These are phyloP conservation scores for Ilex paraguariensis DNA, from an alignment of 305 asterid species.

Conservation along the genomic window DNA sequence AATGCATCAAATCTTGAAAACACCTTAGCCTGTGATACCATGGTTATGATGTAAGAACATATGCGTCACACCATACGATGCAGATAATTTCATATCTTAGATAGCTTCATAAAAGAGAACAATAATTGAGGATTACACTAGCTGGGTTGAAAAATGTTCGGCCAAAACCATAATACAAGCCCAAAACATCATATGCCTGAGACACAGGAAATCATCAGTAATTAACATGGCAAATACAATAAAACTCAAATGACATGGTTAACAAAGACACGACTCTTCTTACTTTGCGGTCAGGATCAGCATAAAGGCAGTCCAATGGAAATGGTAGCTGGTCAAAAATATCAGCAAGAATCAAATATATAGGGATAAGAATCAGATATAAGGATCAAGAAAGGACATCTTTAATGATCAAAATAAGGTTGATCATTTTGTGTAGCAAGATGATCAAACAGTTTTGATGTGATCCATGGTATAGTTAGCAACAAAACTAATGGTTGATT, in stretches of 20 bases:
- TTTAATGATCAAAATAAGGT: no score
- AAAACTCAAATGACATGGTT: background rate
- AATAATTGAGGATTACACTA: constrained; percentile 41
- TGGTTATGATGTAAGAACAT: constrained; percentile 4
- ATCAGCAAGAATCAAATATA: background rate
- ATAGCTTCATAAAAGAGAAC: background rate
- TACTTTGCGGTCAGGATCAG: constrained; percentile 86
- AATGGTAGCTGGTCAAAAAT: constrained; percentile 59
- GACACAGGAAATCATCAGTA: constrained; percentile 11
- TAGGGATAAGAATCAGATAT: background rate
- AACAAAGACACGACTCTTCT: background rate
- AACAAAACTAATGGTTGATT: no score
- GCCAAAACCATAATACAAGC: constrained; percentile 72
- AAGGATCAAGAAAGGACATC: background rate
- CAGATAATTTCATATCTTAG: background rate
- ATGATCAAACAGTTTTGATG: no score
- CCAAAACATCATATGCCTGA: constrained; percentile 79
- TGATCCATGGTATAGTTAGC: no score
- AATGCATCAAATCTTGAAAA: constrained; percentile 50
- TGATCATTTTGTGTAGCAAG: no score
- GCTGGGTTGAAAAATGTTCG: constrained; percentile 88
- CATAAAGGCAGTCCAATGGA: constrained; percentile 75
- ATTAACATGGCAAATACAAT: constrained; percentile 7
- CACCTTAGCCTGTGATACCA: constrained; percentile 46
- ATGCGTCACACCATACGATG: background rate